Conservation (phyloP, 2,329 filamentous ascomycete species). For the Pseudogymnoascus destructans region DNA sequence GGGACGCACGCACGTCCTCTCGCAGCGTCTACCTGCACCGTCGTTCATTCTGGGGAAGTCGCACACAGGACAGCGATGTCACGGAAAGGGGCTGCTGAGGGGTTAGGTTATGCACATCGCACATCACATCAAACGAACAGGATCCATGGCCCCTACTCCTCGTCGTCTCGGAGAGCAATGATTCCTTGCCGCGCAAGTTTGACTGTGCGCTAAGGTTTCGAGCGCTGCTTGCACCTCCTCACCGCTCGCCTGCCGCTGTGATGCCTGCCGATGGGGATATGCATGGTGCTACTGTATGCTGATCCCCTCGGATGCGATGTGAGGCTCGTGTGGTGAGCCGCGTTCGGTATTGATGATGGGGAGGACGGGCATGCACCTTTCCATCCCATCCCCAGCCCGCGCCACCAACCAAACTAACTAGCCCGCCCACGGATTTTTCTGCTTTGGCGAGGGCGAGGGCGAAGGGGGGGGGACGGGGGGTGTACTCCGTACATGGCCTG, state of each 20-base stretch:
- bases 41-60: constrained; percentile 4
- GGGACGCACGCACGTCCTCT: neutral
- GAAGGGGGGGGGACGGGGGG: neutral
- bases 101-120: neutral
- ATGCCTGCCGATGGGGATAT: neutral
- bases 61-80: neutral
- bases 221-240: neutral
- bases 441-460: neutral
- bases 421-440: neutral
- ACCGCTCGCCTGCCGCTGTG: neutral
- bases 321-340: neutral
- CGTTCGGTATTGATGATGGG: neutral
- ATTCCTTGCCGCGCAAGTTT: neutral
- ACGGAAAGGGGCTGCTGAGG: neutral
- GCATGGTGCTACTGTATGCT: neutral
- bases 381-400: neutral
- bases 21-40: neutral
- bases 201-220: neutral
- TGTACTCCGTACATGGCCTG: neutral
- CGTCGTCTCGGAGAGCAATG: neutral
- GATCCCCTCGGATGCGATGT: neutral
- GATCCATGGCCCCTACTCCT: neutral
- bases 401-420: neutral
- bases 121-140: neutral
- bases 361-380: neutral